phyloP scores from a whole-genome alignment of 208 protist genomes.

The Trypanosoma platydactyli region DNA sequence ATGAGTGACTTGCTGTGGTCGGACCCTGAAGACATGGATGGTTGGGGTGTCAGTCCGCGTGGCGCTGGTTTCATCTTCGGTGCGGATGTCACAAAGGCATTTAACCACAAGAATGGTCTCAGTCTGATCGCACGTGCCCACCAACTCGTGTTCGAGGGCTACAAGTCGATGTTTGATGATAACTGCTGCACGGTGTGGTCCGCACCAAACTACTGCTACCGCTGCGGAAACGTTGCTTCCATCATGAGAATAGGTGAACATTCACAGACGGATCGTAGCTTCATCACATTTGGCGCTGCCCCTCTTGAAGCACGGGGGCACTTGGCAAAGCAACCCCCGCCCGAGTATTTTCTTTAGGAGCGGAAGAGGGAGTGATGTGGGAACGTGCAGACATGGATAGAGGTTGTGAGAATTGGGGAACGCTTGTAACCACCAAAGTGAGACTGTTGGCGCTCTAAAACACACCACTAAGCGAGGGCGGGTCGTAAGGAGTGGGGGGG shows the following conservation, averaged over 20 bases:
- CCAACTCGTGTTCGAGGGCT: conserved; percentile 93
- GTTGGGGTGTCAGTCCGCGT: conserved; percentile 82
- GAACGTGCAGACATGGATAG: background rate
- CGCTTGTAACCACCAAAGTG: too few relatives aligned
- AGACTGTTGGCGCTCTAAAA: too few relatives aligned
- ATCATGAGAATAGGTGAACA: conserved; percentile 92
- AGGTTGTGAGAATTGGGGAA: background rate
- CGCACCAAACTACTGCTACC: conserved; percentile 95
- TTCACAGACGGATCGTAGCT: conserved; percentile 59
- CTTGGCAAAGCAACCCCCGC: conserved; percentile 83
- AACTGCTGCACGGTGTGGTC: conserved; percentile 95
- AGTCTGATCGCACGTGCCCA: conserved; percentile 89
- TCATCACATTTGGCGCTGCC: conserved; percentile 81
- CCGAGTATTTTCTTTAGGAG: conserved; percentile 85
- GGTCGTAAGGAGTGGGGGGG: too few relatives aligned
- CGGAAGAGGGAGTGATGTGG: background rate
- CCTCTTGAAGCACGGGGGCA: conserved; percentile 75
- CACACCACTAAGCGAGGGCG: too few relatives aligned
- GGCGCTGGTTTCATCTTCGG: conserved; percentile 91
- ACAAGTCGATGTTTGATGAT: conserved; percentile 93
- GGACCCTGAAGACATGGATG: conserved; percentile 91
- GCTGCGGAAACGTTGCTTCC: conserved; percentile 94
- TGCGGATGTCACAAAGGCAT: conserved; percentile 66
- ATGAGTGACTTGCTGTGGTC: conserved; percentile 92
- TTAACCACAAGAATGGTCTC: conserved; percentile 87